Evolutionary conservation across 2,329 filamentous ascomycete species (phyloP), one percentile per base, ranked within the genome.

Genomic region (Davidsoniella neocaledoniae): DNA sequence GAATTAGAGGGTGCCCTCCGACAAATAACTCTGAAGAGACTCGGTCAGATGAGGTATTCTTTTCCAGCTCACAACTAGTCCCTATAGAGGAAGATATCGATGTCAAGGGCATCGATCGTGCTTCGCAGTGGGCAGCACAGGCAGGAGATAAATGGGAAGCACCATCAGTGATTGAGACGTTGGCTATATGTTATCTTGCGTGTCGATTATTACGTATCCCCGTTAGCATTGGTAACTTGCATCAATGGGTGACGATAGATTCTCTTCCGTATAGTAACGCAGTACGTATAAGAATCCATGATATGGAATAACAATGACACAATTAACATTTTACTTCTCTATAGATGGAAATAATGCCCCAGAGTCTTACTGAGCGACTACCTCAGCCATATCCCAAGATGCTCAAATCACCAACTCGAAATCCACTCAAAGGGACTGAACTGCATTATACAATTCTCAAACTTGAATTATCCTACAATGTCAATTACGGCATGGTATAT

Each of bases 151-250:
- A 67, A 42, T 73, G 76, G 68, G 67, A 70, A 44, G 57, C 76
- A 57, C 87, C 88, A 1, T 77, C 68, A 47, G 66, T 93, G 36
- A 66, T 84, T 40, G 88, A 94, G 56, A 82, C 81, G 0, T 64
- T 96, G 48, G 79, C 72, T 1, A 62, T 94, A 9, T 87, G 84
- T 59, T 95, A 95, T 64, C 64, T 95, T 33, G 88, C 78, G 1
- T 78, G 78, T 37, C 58, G 91, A 43, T 68, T 94, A 23, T 68
- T 94, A 56, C 77, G 82, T 50, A 69, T 91, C 50, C 86, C 88
- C 0, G 70, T 85, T n/a, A 77, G 79, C 19, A 67, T 90, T 6
- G 81, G 78, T 9, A 84, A 93, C 55, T 63, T 96, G 10, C 72
- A 72, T 49, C 67, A 68, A 42, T 94, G 84, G 79, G 76, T 76